Conservation (phyloP, 768 basidiomycete species). For the Boletus rubropictus region DNA sequence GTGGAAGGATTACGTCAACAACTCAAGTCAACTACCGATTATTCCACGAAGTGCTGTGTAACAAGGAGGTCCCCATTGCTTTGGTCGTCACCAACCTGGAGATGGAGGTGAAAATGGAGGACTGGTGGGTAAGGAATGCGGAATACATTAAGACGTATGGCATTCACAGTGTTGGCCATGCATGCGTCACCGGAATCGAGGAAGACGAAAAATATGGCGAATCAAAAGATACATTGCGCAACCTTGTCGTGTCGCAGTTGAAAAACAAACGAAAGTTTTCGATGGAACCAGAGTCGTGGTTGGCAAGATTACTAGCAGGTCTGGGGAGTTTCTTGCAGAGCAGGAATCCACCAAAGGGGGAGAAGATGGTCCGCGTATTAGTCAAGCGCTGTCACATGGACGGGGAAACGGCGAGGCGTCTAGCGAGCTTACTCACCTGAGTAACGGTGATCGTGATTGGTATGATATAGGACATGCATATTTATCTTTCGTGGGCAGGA, state of each 20-base stretch:
- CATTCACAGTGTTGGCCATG: slow-evolving; percentile 31
- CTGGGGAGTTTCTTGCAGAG: slow-evolving; percentile 16
- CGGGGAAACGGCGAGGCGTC: slow-evolving; percentile 20
- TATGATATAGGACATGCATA: not conserved
- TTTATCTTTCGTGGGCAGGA: not conserved
- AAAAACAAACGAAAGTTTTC: slow-evolving; percentile 14
- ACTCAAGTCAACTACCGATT: slow-evolving; percentile 36
- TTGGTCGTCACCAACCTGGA: slow-evolving; percentile 39
- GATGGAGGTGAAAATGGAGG: slow-evolving; percentile 31
- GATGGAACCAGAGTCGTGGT: slow-evolving; percentile 25
- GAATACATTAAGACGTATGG: slow-evolving; percentile 21
- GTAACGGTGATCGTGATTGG: not conserved
- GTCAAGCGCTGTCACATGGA: slow-evolving; percentile 28
- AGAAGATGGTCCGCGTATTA: slow-evolving; percentile 21
- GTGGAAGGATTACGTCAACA: slow-evolving; percentile 26
- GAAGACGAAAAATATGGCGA: slow-evolving; percentile 31
- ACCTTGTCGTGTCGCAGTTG: slow-evolving; percentile 15
- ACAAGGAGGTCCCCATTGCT: slow-evolving; percentile 34
- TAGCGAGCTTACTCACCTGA: slow-evolving; percentile 12
- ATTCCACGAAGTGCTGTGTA: slow-evolving; percentile 37
- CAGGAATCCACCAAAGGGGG: slow-evolving; percentile 22
- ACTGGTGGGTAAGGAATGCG: slow-evolving; percentile 32
- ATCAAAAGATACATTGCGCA: slow-evolving; percentile 26
- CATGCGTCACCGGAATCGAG: slow-evolving; percentile 38
- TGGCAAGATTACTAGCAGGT: slow-evolving; percentile 19